Conservation (phyloP, 1,139 yeast species). For the Yamadazyma membranifaciens region DNA sequence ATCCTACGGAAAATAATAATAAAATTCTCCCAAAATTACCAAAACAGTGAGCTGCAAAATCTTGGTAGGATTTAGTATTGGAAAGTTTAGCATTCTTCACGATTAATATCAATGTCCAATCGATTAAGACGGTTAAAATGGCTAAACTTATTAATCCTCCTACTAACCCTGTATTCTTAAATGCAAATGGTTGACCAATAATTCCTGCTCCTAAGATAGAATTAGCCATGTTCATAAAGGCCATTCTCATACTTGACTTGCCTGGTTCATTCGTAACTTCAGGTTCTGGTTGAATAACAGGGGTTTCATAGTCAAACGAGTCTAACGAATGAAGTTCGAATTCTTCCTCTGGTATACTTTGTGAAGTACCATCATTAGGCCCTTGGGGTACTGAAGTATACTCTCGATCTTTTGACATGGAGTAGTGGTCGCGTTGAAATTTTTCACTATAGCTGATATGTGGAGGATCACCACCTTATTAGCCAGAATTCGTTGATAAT, state of each 20-base stretch:
- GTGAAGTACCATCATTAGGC: neutral
- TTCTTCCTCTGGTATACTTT: constrained; percentile 3
- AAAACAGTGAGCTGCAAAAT: constrained; percentile 76
- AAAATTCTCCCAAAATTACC: constrained; percentile 70
- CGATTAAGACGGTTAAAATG: constrained; percentile 66
- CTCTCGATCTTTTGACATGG: constrained; percentile 5
- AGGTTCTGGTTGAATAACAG: constrained; percentile 1
- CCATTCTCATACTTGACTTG: constrained; percentile 68
- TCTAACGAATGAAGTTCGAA: constrained; percentile 6
- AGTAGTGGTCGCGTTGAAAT: too few relatives aligned
- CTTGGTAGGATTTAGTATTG: constrained; percentile 79
- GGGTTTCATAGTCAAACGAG: constrained; percentile 12
- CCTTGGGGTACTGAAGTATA: constrained; percentile 15
- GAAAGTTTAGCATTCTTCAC: constrained; percentile 81
- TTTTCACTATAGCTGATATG: neutral
- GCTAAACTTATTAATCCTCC: constrained; percentile 70
- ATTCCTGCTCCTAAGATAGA: constrained; percentile 93
- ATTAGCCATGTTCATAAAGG: constrained; percentile 97
- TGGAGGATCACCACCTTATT: neutral
- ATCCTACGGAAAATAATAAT: constrained; percentile 73
- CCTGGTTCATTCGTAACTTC: constrained; percentile 19
- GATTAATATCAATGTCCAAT: constrained; percentile 80
- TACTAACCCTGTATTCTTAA: constrained; percentile 71
- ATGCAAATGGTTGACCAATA: constrained; percentile 90
- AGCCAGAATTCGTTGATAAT: neutral